Evolutionary conservation across 1,139 yeast species (phyloP).

Genomic region (Suhomyces bribrorum): DNA sequence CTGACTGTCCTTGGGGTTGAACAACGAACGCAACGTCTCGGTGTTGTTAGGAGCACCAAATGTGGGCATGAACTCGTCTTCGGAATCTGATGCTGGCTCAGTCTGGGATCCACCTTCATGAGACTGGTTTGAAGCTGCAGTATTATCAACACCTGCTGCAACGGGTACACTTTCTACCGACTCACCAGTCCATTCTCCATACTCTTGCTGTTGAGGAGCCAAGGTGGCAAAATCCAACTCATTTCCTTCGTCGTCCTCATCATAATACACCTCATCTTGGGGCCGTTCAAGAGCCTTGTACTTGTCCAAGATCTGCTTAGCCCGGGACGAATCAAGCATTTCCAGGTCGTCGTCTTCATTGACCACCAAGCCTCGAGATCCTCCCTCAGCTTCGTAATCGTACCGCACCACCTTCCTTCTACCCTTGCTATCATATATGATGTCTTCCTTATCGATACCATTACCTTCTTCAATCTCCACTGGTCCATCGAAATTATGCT

Average conservation of each 20-base stretch:
- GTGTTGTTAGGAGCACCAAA: conserved; percentile 52
- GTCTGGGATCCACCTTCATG: neutral
- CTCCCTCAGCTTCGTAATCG: conserved; percentile 43
- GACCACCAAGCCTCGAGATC: conserved; percentile 15
- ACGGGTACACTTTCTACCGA: too few relatives aligned
- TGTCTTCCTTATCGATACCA: conserved; percentile 40
- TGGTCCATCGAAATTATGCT: conserved; percentile 64
- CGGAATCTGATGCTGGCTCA: conserved; percentile 20
- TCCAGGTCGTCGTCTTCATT: conserved; percentile 18
- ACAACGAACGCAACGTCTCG: conserved; percentile 62
- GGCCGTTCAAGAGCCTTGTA: conserved; percentile 27
- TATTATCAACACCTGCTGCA: too few relatives aligned
- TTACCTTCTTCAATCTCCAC: conserved; percentile 50
- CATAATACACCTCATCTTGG: conserved; percentile 37
- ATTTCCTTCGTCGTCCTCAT: conserved; percentile 47
- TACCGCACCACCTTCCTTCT: conserved; percentile 33
- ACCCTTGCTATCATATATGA: conserved; percentile 53
- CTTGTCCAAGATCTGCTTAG: conserved; percentile 24
- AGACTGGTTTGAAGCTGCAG: neutral
- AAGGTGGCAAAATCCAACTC: conserved; percentile 31
- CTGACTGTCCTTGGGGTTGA: conserved; percentile 47
- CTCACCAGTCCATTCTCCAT: neutral
- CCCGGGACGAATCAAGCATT: conserved; percentile 18
- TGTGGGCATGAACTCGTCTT: conserved; percentile 54
- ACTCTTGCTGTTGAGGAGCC: conserved; percentile 1